phyloP scores from a whole-genome alignment of 2,329 filamentous ascomycete genomes.

The Beauveria pseudobassiana region DNA sequence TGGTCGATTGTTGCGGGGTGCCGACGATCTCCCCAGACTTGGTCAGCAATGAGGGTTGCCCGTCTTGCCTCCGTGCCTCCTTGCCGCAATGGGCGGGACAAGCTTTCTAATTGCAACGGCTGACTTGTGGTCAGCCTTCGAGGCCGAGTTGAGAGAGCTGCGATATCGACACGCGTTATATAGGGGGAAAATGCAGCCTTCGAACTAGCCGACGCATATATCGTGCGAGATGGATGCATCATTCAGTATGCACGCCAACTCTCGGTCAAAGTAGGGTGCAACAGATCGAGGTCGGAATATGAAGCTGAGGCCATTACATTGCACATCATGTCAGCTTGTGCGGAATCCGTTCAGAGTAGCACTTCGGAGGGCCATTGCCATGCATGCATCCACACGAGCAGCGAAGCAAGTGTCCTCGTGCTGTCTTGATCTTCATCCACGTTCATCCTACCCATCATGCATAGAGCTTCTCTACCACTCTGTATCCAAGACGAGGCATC shows the following conservation, averaged over 20 bases:
- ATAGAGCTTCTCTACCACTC: not conserved
- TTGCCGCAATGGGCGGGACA: not conserved
- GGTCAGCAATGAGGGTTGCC: not conserved
- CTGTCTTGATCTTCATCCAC: not conserved
- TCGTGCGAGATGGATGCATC: not conserved
- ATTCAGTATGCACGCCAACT: not conserved
- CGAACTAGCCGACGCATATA: not conserved
- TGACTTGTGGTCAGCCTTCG: not conserved
- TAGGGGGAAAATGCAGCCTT: not conserved
- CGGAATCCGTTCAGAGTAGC: not conserved
- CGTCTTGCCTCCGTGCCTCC: not conserved
- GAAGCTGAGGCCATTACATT: not conserved
- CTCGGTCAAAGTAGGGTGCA: not conserved
- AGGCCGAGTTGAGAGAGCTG: not conserved
- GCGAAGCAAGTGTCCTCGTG: conserved; percentile 4
- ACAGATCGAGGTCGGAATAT: not conserved
- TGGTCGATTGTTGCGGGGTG: conserved; percentile 7
- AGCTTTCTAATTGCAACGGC: not conserved
- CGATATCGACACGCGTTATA: not conserved
- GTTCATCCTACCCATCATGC: not conserved
- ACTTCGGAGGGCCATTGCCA: not conserved
- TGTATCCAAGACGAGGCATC: not conserved
- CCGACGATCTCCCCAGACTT: conserved; percentile 5
- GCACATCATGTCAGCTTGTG: not conserved
- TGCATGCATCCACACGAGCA: conserved; percentile 1